These are phyloP conservation scores for Ophiostoma ips DNA, from an alignment of 2,329 filamentous ascomycete species.

Conservation along the genomic window DNA sequence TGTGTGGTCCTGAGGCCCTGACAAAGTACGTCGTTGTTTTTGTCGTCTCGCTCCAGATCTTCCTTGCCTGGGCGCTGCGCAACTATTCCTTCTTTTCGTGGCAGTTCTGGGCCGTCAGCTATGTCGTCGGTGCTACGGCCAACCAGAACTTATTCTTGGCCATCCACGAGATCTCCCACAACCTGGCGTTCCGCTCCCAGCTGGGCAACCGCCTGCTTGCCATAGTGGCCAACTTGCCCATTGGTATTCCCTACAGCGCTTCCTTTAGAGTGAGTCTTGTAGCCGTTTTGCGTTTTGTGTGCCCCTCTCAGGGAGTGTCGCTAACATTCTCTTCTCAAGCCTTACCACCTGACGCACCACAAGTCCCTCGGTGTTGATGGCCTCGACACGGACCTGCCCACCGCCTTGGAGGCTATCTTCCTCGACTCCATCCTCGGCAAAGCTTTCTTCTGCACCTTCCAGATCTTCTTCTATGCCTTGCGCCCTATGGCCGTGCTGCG, in stretches of 20 bases:
- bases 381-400: constrained; percentile 90
- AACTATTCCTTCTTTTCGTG: constrained; percentile 68
- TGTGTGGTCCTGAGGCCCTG: constrained; percentile 88
- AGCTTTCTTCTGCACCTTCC: constrained; percentile 97
- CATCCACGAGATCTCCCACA: constrained; percentile 98
- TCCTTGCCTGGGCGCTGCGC: constrained; percentile 62
- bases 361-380: constrained; percentile 96
- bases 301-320: no score
- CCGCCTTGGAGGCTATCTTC: constrained; percentile 77
- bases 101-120: constrained; percentile 75
- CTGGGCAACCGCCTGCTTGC: constrained; percentile 73
- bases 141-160: constrained; percentile 98
- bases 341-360: constrained; percentile 94
- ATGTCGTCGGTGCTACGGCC: constrained; percentile 82
- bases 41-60: constrained; percentile 71
- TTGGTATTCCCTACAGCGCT: constrained; percentile 89
- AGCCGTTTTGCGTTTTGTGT: neutral
- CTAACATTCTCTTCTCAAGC: neutral
- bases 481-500: constrained; percentile 91
- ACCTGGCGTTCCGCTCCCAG: constrained; percentile 77
- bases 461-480: constrained; percentile 96
- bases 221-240: constrained; percentile 88
- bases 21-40: constrained; percentile 84
- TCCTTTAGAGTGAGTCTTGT: constrained; percentile 64
- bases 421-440: constrained; percentile 93